Evolutionary conservation across 768 basidiomycete species (phyloP).

Genomic region (Hysterangium stoloniferum): DNA sequence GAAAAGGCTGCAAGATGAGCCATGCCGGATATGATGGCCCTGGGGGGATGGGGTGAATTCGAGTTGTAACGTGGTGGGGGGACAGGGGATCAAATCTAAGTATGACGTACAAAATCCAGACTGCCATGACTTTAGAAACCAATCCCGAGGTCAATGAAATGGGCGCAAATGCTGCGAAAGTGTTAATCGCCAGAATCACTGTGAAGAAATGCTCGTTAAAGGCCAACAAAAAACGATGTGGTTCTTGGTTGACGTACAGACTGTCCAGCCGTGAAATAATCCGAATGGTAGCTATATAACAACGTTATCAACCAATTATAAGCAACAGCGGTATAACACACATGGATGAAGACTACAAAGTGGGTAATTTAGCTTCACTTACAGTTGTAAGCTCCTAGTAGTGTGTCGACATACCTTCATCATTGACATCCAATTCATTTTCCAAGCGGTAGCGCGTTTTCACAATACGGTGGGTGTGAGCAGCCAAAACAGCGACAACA

Average conservation of each 20-base stretch:
- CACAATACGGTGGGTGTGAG: conserved; percentile 7
- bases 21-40: conserved; percentile 8
- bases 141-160: conserved; percentile 5
- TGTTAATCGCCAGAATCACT: conserved; percentile 8
- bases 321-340: not conserved
- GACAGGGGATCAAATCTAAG: not conserved
- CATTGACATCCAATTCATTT: conserved; percentile 8
- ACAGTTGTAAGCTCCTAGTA: no score
- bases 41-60: not conserved
- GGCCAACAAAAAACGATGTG: no score
- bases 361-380: no score
- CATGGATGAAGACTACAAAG: conserved; percentile 9
- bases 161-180: conserved; percentile 11
- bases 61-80: not conserved
- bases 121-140: conserved; percentile 7
- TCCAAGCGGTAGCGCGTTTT: conserved; percentile 12
- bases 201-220: not conserved
- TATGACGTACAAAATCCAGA: conserved; percentile 14
- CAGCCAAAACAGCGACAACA: conserved; percentile 8
- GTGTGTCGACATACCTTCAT: conserved; percentile 7
- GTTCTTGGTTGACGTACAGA: conserved; percentile 2
- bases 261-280: conserved; percentile 12
- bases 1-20: conserved; percentile 5
- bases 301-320: not conserved
- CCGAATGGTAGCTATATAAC: conserved; percentile 10